Evolutionary conservation across 129 eudicot species (phyloP).

Genomic region (Centaurea solstitialis): DNA sequence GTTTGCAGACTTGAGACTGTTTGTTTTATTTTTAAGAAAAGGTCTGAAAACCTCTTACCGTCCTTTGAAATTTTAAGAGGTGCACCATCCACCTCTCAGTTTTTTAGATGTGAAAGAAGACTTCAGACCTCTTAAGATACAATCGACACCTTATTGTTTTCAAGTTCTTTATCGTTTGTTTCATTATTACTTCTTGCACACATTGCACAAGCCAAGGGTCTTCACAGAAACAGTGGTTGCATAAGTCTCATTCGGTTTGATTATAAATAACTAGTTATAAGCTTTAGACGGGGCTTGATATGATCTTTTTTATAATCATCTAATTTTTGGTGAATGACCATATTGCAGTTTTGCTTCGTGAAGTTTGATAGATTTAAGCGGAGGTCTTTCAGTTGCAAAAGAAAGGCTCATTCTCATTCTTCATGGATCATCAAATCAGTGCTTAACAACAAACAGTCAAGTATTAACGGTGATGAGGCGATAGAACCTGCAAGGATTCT

Average conservation of each 20-base stretch:
- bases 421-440: constrained; percentile 56
- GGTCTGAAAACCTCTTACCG: no score
- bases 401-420: constrained; percentile 24
- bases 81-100: no score
- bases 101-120: no score
- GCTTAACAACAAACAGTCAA: constrained; percentile 50
- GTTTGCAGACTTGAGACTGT: no score
- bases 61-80: no score
- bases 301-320: neutral
- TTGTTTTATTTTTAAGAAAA: no score
- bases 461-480: constrained; percentile 53
- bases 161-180: no score
- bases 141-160: no score
- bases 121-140: no score
- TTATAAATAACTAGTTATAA: neutral
- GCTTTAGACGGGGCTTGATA: neutral
- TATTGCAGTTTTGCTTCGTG: constrained; percentile 56
- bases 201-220: no score
- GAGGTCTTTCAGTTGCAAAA: constrained; percentile 31
- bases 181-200: neutral
- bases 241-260: neutral
- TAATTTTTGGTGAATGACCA: constrained; percentile 5
- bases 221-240: no score
- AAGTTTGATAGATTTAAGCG: constrained; percentile 32
- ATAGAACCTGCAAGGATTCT: constrained; percentile 75